phyloP scores from a whole-genome alignment of 495 filamentous ascomycete species.

The Trichocladium antarcticum region DNA sequence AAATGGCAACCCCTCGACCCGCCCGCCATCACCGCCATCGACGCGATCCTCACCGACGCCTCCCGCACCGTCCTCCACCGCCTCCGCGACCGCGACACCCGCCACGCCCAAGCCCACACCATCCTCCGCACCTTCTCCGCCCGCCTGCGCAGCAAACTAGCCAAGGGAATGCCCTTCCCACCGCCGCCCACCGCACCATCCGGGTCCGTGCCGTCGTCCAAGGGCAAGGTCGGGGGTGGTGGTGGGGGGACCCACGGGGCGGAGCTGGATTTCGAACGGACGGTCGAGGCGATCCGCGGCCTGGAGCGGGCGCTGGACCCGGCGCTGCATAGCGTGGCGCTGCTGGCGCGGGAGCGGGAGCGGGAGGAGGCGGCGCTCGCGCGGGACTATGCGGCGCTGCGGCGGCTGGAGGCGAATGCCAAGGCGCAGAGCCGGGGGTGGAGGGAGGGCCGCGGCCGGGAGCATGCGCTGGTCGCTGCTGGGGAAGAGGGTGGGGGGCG shows the following conservation, averaged over 20 bases:
- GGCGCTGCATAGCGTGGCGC: conserved; percentile 33
- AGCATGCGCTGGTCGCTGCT: conserved; percentile 30
- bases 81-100: conserved; percentile 26
- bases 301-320: conserved; percentile 35
- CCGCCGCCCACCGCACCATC: conserved; percentile 12
- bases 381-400: conserved; percentile 30
- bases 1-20: conserved; percentile 36
- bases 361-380: conserved; percentile 29
- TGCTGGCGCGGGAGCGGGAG: conserved; percentile 34
- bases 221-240: not conserved
- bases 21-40: conserved; percentile 28
- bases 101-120: conserved; percentile 27
- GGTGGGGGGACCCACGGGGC: conserved; percentile 19
- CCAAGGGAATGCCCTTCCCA: conserved; percentile 36
- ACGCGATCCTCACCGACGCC: conserved; percentile 29
- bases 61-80: conserved; percentile 32
- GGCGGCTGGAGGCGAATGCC: conserved; percentile 30
- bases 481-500: not conserved
- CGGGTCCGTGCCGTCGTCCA: not conserved
- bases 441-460: conserved; percentile 27
- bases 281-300: conserved; percentile 26
- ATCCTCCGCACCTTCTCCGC: conserved; percentile 27
- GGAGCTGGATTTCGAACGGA: conserved; percentile 38
- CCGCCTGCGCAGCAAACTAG: conserved; percentile 28
- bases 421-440: conserved; percentile 29